phyloP scores from a whole-genome alignment of 1,284 basidiomycete species.

The Rhodotorula mucilaginosa region DNA sequence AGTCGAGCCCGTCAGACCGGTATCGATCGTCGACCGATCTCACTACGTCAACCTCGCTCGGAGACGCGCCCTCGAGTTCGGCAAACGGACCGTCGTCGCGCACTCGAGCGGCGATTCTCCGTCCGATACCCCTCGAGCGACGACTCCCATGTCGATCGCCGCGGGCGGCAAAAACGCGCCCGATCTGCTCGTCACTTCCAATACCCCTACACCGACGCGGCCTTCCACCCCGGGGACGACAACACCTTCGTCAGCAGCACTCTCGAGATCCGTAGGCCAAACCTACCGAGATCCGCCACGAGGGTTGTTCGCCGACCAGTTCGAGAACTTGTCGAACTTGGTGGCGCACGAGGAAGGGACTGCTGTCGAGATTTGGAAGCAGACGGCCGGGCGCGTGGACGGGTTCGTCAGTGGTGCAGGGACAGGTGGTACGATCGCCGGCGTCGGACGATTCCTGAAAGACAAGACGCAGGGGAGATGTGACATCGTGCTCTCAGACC shows the following conservation, averaged over 20 bases:
- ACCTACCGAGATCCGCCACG: conserved; percentile 23
- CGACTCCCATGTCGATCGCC: neutral
- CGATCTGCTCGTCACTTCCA: conserved; percentile 22
- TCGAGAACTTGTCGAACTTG: conserved; percentile 82
- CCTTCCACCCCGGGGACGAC: neutral
- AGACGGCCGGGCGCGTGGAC: conserved; percentile 76
- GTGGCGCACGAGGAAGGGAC: conserved; percentile 85
- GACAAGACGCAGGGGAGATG: conserved; percentile 60
- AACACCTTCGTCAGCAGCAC: neutral
- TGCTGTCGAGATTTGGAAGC: conserved; percentile 92
- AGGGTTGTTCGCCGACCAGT: conserved; percentile 83
- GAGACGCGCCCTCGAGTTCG: conserved; percentile 70
- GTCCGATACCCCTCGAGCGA: neutral
- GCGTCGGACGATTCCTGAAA: conserved; percentile 74
- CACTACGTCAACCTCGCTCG: conserved; percentile 68
- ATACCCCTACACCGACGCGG: neutral
- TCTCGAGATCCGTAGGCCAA: neutral
- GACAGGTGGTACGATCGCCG: conserved; percentile 92
- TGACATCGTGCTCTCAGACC: conserved; percentile 79
- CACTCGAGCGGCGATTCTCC: conserved; percentile 6
- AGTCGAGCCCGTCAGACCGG: conserved; percentile 61
- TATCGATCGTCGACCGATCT: conserved; percentile 89
- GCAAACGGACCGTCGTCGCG: conserved; percentile 48
- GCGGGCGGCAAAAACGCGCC: conserved; percentile 2
- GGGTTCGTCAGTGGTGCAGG: conserved; percentile 93